Base-by-base conservation (phyloP, 164 flowering plant species). In the Amborella trichopoda region DNA sequence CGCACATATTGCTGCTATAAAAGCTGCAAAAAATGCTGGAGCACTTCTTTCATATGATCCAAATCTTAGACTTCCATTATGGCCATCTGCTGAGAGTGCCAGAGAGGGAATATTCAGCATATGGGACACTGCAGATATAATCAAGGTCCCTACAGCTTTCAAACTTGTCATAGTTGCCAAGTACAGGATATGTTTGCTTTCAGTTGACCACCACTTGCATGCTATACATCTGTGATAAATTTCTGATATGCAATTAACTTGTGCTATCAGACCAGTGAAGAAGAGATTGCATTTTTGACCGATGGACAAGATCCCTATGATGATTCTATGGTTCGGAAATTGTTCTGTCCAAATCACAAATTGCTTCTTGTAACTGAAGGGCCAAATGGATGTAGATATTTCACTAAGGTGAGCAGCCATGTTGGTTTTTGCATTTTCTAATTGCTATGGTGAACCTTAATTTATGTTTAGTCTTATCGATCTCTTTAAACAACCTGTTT, bases 291-390 rank as follows among this genome's bases (percentile, higher is more conserved):
- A 19, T 88, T 88, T 56, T 67, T 93, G 44, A 85, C 91, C 6
- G 44, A 75, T 53, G 99, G 96, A 44, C 87, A 88, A 66, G 94
- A 87, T 67, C 94, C 90, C 24, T 80, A 74, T 58, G 89, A 85
- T 56, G 99, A 93, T 54, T 67, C 69, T 49, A 91, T 85, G 44
- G 95, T 76, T 38, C 82, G 76, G 12, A 82, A 78, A 54, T 60
- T 88, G n/a, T 76, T 54, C 61, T 96, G 88, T 68, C 75, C 88
- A 32, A 80, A 82, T 50, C 91, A 85, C 42, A 88, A 81, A 46
- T 61, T 93, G 59, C 77, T 93, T 16, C 85, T 93, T 49, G 97
- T 93, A 33, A 93, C 99, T 28, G 91, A 84, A 54, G 99, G 97
- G 33, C 69, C 88, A 37, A 77, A 76, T 34, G 99, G 99, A 46